Evolutionary conservation across 768 basidiomycete species (phyloP), one percentile per base, ranked within the genome.

Genomic region (Boletus speciosus): DNA sequence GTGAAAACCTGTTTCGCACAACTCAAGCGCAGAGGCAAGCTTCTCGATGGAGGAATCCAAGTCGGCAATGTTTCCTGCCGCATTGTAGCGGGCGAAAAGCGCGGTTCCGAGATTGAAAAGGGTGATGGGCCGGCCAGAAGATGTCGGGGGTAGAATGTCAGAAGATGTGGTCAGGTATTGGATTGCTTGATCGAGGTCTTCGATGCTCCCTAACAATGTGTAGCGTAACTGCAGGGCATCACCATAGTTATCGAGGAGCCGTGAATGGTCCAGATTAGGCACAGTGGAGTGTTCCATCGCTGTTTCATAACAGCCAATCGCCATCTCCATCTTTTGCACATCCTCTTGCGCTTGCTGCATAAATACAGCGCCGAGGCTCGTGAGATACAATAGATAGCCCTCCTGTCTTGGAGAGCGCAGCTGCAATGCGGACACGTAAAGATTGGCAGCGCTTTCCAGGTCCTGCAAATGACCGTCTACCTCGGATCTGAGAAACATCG

Each of bases 161-260:
- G 54, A 53, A 15, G 62, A 66, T 23, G 46, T 49, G 31, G 49
- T 57, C 29, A 67, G 44, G 32, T 56, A 59, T 38, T 47, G 52
- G 42, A 72, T 65, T 14, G 65, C 59, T 41, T 49, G 53, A 29
- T 69, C 49, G 23, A 70, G 58, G 47, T 70, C 66, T 11, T 47
- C 34, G 34, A 47, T 31, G 32, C 65, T 40, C n/a, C 62, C 59
- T 15, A 34, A 23, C 10, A 47, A 32, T 0, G 16, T 21, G 43
- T 58, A 61, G 16, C 67, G 68, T 31, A 46, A 21, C n/a, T n/a
- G 50, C 43, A 66, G 65, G 35, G 61, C 57, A 27, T 29, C 34
- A 11, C 54, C 56, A 37, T 61, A 64, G 39, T 60, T 66, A 12
- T 56, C 53, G 4, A 70, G 57, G 31, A 67, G 55, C 9, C 52